A percentile compares a stretch with the other conserved stretches of the same genome.
Evolutionary conservation across 2,329 filamentous ascomycete species (phyloP).

Genomic region (Elsinoe batatas): DNA sequence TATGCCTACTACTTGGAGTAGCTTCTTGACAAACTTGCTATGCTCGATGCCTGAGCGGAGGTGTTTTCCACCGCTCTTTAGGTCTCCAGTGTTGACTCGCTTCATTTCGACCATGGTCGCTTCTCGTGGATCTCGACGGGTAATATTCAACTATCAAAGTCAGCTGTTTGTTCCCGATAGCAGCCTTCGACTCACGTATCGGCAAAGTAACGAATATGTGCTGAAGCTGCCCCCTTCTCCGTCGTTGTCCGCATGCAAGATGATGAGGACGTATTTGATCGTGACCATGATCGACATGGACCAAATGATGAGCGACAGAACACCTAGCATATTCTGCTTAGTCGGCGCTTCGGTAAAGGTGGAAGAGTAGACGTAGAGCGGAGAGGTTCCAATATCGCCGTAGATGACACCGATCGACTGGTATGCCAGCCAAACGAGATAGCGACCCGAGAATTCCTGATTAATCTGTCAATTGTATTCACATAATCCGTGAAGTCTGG

Average conservation of each 20-base stretch:
- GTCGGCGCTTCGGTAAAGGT: slow-evolving; percentile 48
- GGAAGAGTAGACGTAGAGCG: slow-evolving; percentile 63
- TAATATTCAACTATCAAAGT: slow-evolving; percentile 48
- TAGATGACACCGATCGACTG: slow-evolving; percentile 60
- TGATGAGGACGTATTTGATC: slow-evolving; percentile 57
- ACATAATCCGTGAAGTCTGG: background rate
- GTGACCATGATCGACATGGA: slow-evolving; percentile 59
- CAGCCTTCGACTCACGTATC: slow-evolving; percentile 48
- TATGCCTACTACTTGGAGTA: slow-evolving; percentile 54
- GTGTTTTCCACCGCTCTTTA: slow-evolving; percentile 42
- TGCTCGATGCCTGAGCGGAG: slow-evolving; percentile 51
- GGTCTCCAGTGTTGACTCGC: slow-evolving; percentile 47
- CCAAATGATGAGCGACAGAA: slow-evolving; percentile 60
- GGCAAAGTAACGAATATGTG: slow-evolving; percentile 53
- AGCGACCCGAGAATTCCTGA: slow-evolving; percentile 25
- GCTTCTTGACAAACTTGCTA: slow-evolving; percentile 40
- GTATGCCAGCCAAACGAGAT: slow-evolving; percentile 45
- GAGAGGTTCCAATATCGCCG: slow-evolving; percentile 57
- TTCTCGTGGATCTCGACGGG: slow-evolving; percentile 48
- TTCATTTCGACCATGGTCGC: slow-evolving; percentile 49
- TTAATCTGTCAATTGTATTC: background rate
- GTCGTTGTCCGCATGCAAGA: slow-evolving; percentile 58
- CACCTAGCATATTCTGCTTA: slow-evolving; percentile 52
- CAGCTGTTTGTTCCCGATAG: no score
- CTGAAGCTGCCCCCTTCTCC: slow-evolving; percentile 63